phyloP scores from a whole-genome alignment of 148 eudicot genomes.

The Agrostemma githago region DNA sequence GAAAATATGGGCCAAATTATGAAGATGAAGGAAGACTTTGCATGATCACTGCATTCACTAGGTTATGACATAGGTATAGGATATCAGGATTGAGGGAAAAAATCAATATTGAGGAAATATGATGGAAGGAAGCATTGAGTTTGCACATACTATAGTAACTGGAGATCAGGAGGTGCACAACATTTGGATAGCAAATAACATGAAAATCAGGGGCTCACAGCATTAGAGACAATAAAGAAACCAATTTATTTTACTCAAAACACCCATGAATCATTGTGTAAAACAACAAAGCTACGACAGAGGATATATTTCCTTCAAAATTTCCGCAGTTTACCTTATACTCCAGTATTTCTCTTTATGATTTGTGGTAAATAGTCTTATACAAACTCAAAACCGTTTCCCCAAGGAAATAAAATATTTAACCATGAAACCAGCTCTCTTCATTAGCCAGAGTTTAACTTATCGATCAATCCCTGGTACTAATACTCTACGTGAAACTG shows the following conservation, averaged over 20 bases:
- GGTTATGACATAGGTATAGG: not conserved
- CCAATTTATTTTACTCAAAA: not conserved
- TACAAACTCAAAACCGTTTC: not conserved
- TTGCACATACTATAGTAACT: not conserved
- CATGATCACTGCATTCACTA: not conserved
- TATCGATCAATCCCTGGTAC: not conserved
- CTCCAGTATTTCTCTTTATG: too few relatives aligned
- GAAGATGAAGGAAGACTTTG: not conserved
- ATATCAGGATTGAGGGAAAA: too few relatives aligned
- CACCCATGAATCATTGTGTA: not conserved
- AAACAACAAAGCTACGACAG: not conserved
- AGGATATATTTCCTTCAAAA: not conserved
- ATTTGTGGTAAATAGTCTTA: not conserved
- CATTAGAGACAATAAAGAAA: not conserved
- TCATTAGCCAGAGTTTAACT: not conserved
- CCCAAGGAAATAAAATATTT: not conserved
- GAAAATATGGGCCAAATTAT: not conserved
- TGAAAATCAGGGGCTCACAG: not conserved
- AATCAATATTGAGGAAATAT: too few relatives aligned
- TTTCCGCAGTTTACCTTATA: not conserved
- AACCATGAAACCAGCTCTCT: not conserved
- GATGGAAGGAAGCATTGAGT: too few relatives aligned
- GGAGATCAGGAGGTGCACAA: not conserved
- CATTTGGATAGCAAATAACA: not conserved
- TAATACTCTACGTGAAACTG: too few relatives aligned